phyloP scores from a whole-genome alignment of 2,329 filamentous ascomycete genomes.

The Aspergillus novofumigatus region DNA sequence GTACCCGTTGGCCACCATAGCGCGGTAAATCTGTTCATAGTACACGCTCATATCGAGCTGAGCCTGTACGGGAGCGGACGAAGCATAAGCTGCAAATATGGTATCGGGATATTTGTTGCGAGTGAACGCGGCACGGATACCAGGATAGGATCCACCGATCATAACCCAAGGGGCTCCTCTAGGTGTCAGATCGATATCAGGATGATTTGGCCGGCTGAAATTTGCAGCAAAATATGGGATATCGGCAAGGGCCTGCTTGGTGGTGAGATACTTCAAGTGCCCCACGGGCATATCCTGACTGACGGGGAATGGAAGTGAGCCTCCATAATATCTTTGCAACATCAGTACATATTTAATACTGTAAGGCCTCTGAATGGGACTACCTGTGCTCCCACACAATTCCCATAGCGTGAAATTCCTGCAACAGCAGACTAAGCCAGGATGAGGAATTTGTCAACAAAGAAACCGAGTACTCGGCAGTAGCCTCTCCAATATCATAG shows the following conservation, averaged over 20 bases:
- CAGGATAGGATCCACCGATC: constrained; percentile 45
- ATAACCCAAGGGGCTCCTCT: constrained; percentile 43
- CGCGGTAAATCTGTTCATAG: constrained; percentile 48
- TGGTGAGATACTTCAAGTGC: constrained; percentile 41
- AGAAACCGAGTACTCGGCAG: constrained; percentile 36
- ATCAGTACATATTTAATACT: constrained; percentile 3
- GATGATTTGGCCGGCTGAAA: constrained; percentile 31
- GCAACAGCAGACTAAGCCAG: constrained; percentile 15
- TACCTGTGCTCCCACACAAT: constrained; percentile 44
- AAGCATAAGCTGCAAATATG: constrained; percentile 39
- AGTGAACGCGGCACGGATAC: constrained; percentile 42
- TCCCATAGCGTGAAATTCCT: constrained; percentile 36
- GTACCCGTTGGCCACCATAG: constrained; percentile 47
- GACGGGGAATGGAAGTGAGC: constrained; percentile 37
- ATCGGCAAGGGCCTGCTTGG: constrained; percentile 43
- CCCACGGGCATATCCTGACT: constrained; percentile 34
- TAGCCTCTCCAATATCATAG: constrained; percentile 47
- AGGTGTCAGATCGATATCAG: constrained; percentile 36
- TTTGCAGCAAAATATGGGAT: constrained; percentile 42
- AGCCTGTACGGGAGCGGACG: constrained; percentile 45
- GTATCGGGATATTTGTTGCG: constrained; percentile 42
- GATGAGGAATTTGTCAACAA: constrained; percentile 24
- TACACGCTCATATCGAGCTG: constrained; percentile 49
- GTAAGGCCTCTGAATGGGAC: neutral
- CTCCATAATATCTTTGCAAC: constrained; percentile 38